Evolutionary conservation across 805 yeast genomes (phyloP).

Genomic region (Hanseniaspora nectarophila): DNA sequence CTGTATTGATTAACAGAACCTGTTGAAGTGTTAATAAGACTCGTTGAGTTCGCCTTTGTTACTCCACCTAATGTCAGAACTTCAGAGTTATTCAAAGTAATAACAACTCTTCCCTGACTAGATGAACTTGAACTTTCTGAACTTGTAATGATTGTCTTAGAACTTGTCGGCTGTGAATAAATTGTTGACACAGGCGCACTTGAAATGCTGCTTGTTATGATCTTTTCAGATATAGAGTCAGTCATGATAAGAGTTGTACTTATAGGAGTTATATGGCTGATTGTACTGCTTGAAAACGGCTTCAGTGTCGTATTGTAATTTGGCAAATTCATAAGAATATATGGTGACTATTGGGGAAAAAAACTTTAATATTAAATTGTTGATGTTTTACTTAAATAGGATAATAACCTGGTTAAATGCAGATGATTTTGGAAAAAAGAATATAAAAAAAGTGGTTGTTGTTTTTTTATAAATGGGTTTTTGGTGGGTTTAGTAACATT

Average conservation of each 20-base stretch:
- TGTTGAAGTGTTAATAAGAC: background rate
- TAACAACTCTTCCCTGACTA: background rate
- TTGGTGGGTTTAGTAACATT: too few species aligned
- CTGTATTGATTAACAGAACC: background rate
- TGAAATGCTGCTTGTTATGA: slow-evolving; percentile 4
- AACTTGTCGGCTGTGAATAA: background rate
- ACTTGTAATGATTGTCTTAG: background rate
- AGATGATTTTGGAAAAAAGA: too few species aligned
- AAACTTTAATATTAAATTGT: too few species aligned
- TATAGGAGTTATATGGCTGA: background rate
- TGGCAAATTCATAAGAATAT: background rate
- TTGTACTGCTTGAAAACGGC: background rate
- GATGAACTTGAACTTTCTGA: background rate
- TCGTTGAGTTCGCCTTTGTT: background rate
- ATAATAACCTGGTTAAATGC: too few species aligned
- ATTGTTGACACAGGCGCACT: too few species aligned
- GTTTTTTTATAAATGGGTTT: too few species aligned
- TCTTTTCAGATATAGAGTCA: background rate
- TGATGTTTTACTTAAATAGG: too few species aligned
- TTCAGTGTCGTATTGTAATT: background rate
- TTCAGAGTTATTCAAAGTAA: background rate
- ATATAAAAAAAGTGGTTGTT: too few species aligned
- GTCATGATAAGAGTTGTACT: background rate
- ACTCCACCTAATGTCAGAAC: background rate
- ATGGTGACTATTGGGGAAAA: too few species aligned